These are phyloP conservation scores for Suillus paluster DNA, from an alignment of 768 basidiomycete genomes.

Conservation along the genomic window DNA sequence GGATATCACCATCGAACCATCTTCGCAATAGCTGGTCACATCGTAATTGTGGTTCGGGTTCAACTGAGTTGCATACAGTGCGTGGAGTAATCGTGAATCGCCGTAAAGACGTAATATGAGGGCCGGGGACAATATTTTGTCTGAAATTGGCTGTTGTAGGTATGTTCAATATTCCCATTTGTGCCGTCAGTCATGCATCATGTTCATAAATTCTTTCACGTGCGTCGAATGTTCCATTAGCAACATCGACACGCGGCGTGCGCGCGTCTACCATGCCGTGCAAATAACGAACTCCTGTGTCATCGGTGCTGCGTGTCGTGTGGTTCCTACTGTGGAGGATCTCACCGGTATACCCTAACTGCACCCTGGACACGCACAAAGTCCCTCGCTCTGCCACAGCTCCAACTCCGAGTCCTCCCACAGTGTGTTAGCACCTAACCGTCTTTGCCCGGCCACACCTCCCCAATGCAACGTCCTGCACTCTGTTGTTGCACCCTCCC, in stretches of 20 bases:
- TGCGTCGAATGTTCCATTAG: conserved; percentile 90
- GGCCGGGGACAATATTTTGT: conserved; percentile 91
- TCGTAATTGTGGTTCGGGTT: conserved; percentile 85
- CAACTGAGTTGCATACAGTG: too few relatives aligned
- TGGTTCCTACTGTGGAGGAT: conserved; percentile 81
- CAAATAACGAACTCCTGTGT: conserved; percentile 79
- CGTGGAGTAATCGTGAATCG: conserved; percentile 93
- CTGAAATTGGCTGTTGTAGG: conserved; percentile 93
- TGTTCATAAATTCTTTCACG: conserved; percentile 33
- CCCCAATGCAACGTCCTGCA: background rate
- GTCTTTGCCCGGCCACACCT: background rate
- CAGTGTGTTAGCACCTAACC: background rate
- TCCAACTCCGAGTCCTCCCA: background rate
- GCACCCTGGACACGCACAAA: background rate
- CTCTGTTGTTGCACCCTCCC: background rate
- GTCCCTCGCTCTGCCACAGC: background rate
- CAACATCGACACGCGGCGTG: conserved; percentile 81
- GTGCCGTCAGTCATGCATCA: background rate
- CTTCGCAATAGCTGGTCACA: conserved; percentile 87
- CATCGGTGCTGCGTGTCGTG: conserved; percentile 77
- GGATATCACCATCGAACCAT: conserved; percentile 91
- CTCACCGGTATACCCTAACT: conserved; percentile 54
- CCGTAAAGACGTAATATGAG: conserved; percentile 83
- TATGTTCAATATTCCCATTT: too few relatives aligned
- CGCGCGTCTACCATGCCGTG: conserved; percentile 82